These are phyloP conservation scores for Ehretia macrophylla DNA, from an alignment of 257 asterid genomes.

Conservation along the genomic window DNA sequence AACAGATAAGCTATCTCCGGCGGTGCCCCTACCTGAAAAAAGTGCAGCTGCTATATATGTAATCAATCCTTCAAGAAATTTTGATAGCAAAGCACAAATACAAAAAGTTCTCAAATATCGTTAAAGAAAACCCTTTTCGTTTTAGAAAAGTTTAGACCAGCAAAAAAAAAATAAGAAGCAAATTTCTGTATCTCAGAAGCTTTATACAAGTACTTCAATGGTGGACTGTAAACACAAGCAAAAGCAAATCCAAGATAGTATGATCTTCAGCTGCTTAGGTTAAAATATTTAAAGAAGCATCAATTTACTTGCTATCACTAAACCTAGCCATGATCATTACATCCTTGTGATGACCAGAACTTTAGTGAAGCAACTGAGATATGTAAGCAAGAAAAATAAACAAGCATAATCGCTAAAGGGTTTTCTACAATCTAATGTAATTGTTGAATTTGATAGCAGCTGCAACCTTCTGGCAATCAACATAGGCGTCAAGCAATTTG, in stretches of 20 bases:
- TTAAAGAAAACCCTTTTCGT: too few species aligned
- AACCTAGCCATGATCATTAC: background rate
- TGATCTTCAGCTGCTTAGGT: background rate
- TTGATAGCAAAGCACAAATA: too few species aligned
- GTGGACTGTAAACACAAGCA: too few species aligned
- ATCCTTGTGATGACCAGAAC: too few species aligned
- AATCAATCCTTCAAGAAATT: background rate
- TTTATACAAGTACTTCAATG: too few species aligned
- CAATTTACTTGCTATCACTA: background rate
- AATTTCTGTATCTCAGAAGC: too few species aligned
- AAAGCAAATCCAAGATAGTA: too few species aligned
- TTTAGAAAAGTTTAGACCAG: too few species aligned
- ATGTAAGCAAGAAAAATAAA: background rate
- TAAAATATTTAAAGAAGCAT: background rate
- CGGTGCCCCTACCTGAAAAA: conserved; percentile 46
- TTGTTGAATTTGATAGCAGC: too few species aligned
- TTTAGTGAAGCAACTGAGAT: background rate
- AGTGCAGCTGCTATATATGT: background rate
- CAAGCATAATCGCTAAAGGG: background rate
- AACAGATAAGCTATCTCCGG: conserved; percentile 32
- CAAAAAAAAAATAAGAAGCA: too few species aligned
- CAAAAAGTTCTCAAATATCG: too few species aligned
- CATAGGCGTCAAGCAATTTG: conserved; percentile 37
- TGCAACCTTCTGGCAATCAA: conserved; percentile 44
- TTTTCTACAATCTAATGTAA: too few species aligned